Evolutionary conservation across 305 asterid genomes (phyloP).

Genomic region (Solanum hybrid): DNA sequence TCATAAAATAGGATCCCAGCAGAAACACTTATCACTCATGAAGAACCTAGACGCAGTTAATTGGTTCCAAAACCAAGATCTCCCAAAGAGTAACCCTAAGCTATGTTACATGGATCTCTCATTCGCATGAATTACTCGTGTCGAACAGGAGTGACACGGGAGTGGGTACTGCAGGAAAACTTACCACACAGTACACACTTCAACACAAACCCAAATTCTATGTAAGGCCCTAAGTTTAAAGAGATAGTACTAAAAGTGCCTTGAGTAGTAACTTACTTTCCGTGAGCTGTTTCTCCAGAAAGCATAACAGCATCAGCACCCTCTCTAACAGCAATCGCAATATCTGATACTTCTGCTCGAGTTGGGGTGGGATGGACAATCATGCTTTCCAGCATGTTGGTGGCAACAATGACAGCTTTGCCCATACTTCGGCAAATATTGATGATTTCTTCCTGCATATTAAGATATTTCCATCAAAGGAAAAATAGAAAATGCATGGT

Average conservation of each 20-base stretch:
- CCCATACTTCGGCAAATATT: slow-evolving; percentile 88
- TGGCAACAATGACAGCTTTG: slow-evolving; percentile 93
- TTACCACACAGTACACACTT: not conserved
- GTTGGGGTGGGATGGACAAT: slow-evolving; percentile 95
- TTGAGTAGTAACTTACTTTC: slow-evolving; percentile 50
- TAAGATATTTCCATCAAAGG: slow-evolving; percentile 3
- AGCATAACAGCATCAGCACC: slow-evolving; percentile 99
- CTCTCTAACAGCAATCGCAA: slow-evolving; percentile 88
- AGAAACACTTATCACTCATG: not conserved
- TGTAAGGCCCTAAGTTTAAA: not conserved
- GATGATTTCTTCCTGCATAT: slow-evolving; percentile 80
- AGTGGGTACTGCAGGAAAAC: not conserved
- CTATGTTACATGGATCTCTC: not conserved
- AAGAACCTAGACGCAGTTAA: not conserved
- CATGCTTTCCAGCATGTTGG: slow-evolving; percentile 99
- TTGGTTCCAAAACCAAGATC: not conserved
- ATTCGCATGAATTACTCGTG: not conserved
- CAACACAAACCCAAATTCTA: not conserved
- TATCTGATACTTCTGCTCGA: slow-evolving; percentile 94
- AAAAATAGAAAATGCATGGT: not conserved
- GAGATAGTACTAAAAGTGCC: not conserved
- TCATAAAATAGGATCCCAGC: not conserved
- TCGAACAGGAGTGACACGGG: not conserved
- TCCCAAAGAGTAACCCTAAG: not conserved
- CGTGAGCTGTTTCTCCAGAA: slow-evolving; percentile 98